A percentile compares a stretch with the other conserved stretches of the same genome.
Conservation (phyloP, 192 early-diverging fungal genomes). For the Fimicolochytrium jonesii region DNA sequence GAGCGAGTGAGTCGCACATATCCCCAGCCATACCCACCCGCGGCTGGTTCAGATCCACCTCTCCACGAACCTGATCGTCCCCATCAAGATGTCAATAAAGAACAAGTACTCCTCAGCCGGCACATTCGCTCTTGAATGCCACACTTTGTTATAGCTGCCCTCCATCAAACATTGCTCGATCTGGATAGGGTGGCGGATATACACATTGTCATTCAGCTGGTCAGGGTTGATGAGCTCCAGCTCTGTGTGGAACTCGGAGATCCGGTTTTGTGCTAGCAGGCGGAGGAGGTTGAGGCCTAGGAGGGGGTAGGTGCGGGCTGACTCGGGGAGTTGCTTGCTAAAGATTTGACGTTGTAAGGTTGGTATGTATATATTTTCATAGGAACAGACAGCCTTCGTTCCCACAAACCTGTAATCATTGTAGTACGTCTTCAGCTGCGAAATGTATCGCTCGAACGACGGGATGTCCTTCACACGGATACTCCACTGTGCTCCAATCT, state of each 20-base stretch:
- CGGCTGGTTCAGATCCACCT: too few species aligned
- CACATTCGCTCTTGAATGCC: slow-evolving; percentile 85
- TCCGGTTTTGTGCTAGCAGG: slow-evolving; percentile 86
- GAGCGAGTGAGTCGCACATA: too few species aligned
- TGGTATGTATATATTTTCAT: slow-evolving; percentile 1
- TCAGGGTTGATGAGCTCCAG: slow-evolving; percentile 84
- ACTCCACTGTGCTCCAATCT: slow-evolving; percentile 85
- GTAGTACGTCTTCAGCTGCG: slow-evolving; percentile 88
- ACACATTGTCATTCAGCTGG: slow-evolving; percentile 72
- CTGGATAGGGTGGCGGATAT: slow-evolving; percentile 87
- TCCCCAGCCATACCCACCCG: too few species aligned
- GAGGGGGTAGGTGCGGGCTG: slow-evolving; percentile 80
- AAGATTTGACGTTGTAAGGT: too few species aligned
- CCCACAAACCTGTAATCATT: slow-evolving; percentile 70
- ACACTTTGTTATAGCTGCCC: slow-evolving; percentile 95
- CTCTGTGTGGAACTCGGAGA: slow-evolving; percentile 98
- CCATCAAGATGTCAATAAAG: slow-evolving; percentile 92
- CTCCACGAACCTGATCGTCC: slow-evolving; percentile 70
- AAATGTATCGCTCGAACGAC: slow-evolving; percentile 93
- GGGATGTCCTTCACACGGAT: slow-evolving; percentile 83
- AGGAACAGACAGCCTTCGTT: not conserved
- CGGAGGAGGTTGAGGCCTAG: slow-evolving; percentile 91
- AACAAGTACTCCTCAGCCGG: slow-evolving; percentile 87
- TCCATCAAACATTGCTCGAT: slow-evolving; percentile 98
- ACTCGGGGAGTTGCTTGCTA: slow-evolving; percentile 59